These are phyloP conservation scores for Rhodamnia rubescens DNA, from an alignment of 345 rosid genomes.

Conservation along the genomic window DNA sequence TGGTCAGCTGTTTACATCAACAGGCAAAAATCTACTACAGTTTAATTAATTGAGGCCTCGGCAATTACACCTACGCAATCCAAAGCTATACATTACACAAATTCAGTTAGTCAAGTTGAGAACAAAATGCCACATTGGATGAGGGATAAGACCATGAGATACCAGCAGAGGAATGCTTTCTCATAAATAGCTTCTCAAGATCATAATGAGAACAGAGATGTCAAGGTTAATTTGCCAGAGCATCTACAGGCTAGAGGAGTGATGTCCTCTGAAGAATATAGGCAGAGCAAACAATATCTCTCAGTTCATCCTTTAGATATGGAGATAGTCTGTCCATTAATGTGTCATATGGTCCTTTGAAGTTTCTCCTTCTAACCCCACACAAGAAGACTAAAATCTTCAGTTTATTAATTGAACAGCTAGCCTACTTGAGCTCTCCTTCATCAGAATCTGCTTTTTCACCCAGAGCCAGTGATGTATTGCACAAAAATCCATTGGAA, in stretches of 20 bases:
- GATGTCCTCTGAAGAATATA: background rate
- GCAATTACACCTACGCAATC: background rate
- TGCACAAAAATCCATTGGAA: background rate
- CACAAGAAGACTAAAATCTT: background rate
- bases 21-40: background rate
- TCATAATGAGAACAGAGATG: background rate
- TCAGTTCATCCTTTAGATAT: background rate
- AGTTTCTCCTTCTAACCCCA: background rate
- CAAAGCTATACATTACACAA: background rate
- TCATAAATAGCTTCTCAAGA: background rate
- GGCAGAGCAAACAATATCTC: background rate
- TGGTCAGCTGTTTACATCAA: background rate
- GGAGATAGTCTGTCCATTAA: background rate
- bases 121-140: background rate
- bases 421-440: background rate
- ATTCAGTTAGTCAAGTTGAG: background rate
- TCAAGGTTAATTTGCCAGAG: background rate
- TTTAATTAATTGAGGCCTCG: background rate
- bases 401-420: background rate
- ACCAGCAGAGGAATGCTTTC: background rate
- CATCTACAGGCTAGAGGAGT: background rate
- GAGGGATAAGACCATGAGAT: background rate
- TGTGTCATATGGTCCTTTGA: background rate
- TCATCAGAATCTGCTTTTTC: background rate
- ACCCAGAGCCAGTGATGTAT: background rate